Evolutionary conservation across 1,139 yeast genomes (phyloP).

Genomic region (Yarrowia galli): DNA sequence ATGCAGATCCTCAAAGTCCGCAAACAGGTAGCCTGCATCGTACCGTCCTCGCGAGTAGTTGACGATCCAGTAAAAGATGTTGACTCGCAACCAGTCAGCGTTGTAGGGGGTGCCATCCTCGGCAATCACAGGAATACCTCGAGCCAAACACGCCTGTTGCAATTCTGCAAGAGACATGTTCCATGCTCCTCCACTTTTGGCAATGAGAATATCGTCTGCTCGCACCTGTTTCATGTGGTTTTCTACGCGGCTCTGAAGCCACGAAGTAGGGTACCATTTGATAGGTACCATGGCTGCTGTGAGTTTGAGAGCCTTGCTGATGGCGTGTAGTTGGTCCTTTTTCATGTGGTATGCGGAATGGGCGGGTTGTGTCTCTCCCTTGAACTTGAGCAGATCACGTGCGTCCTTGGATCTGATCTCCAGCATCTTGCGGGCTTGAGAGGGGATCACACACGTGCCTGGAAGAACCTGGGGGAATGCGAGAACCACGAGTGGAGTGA

Average conservation of each 20-base stretch:
- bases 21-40: slow-evolving; percentile 45
- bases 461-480: slow-evolving; percentile 71
- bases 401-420: not conserved
- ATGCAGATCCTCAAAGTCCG: slow-evolving; percentile 35
- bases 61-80: slow-evolving; percentile 44
- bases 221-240: slow-evolving; percentile 44
- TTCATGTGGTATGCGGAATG: slow-evolving; percentile 43
- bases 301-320: slow-evolving; percentile 40
- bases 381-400: not conserved
- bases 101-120: slow-evolving; percentile 5
- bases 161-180: slow-evolving; percentile 46
- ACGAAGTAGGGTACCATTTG: slow-evolving; percentile 39
- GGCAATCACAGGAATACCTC: slow-evolving; percentile 44
- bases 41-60: slow-evolving; percentile 43
- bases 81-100: slow-evolving; percentile 40
- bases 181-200: slow-evolving; percentile 48
- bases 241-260: slow-evolving; percentile 41
- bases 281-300: slow-evolving; percentile 41
- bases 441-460: slow-evolving; percentile 70
- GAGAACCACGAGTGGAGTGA: slow-evolving; percentile 67
- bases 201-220: slow-evolving; percentile 48
- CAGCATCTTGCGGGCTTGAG: slow-evolving; percentile 46
- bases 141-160: slow-evolving; percentile 46
- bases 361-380: slow-evolving; percentile 8
- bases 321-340: slow-evolving; percentile 40